A percentile compares a stretch with the other conserved stretches of the same genome.
These are phyloP conservation scores for Rhytidhysteron rufulum DNA, from an alignment of 2,329 filamentous ascomycete species.

Conservation along the genomic window DNA sequence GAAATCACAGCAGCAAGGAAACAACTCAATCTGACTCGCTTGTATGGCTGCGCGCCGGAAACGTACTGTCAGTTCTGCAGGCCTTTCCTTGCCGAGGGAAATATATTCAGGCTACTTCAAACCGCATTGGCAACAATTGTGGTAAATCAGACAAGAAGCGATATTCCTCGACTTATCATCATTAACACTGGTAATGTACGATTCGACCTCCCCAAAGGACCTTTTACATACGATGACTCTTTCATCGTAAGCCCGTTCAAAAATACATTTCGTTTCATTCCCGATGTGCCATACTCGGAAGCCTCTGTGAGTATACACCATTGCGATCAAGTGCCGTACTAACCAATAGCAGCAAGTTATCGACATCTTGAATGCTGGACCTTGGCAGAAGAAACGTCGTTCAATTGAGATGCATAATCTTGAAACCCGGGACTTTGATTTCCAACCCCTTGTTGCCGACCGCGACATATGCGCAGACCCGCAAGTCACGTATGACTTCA, in stretches of 20 bases:
- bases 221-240: constrained; percentile 54
- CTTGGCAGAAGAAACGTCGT: constrained; percentile 32
- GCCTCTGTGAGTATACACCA: constrained; percentile 30
- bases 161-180: constrained; percentile 54
- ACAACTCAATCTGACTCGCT: constrained; percentile 51
- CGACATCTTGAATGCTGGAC: constrained; percentile 43
- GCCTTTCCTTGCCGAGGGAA: constrained; percentile 50
- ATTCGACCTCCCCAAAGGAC: constrained; percentile 61
- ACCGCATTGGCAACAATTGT: constrained; percentile 51
- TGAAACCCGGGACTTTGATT: constrained; percentile 28
- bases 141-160: constrained; percentile 49
- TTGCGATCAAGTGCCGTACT: no score
- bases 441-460: constrained; percentile 34
- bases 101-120: constrained; percentile 53
- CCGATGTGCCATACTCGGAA: constrained; percentile 48
- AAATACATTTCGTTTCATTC: constrained; percentile 52
- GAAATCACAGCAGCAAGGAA: constrained; percentile 51
- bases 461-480: constrained; percentile 50
- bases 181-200: constrained; percentile 59
- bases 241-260: constrained; percentile 57
- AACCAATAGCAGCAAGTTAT: constrained; percentile 25
- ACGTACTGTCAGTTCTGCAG: constrained; percentile 58
- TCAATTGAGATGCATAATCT: no score
- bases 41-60: constrained; percentile 59
- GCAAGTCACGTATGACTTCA: constrained; percentile 24